Evolutionary conservation across 495 filamentous ascomycete genomes (phyloP).

Genomic region (Neurospora pannonica): DNA sequence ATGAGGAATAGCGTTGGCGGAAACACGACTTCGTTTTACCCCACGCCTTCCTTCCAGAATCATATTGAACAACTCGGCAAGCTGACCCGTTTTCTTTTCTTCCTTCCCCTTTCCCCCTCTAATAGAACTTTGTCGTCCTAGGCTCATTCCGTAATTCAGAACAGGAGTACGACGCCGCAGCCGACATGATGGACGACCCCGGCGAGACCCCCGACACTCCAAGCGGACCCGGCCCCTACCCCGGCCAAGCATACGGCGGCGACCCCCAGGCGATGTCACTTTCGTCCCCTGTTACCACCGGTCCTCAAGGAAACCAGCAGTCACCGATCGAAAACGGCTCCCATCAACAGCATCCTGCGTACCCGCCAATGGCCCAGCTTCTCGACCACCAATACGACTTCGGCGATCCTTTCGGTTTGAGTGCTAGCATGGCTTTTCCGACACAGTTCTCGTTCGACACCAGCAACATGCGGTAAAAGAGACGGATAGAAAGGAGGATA

Average conservation of each 20-base stretch:
- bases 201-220: conserved; percentile 52
- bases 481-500: neutral
- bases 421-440: conserved; percentile 89
- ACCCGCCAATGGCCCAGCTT: conserved; percentile 54
- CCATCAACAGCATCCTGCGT: conserved; percentile 33
- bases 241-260: conserved; percentile 39
- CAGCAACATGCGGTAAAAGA: conserved; percentile 42
- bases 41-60: conserved; percentile 72
- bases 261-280: conserved; percentile 33
- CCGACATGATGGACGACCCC: conserved; percentile 83
- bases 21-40: conserved; percentile 52
- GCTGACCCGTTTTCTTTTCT: conserved; percentile 55
- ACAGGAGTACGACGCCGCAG: conserved; percentile 97
- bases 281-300: conserved; percentile 30
- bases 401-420: conserved; percentile 74
- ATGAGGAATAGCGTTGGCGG: conserved; percentile 21
- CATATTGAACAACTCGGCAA: conserved; percentile 98
- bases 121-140: conserved; percentile 74
- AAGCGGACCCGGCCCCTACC: conserved; percentile 57
- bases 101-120: conserved; percentile 31
- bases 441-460: conserved; percentile 78
- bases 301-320: conserved; percentile 20
- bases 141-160: conserved; percentile 77
- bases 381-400: conserved; percentile 79
- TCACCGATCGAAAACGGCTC: conserved; percentile 24